These are phyloP conservation scores for Aspergillus ustus DNA, from an alignment of 2,329 filamentous ascomycete genomes.

Conservation along the genomic window DNA sequence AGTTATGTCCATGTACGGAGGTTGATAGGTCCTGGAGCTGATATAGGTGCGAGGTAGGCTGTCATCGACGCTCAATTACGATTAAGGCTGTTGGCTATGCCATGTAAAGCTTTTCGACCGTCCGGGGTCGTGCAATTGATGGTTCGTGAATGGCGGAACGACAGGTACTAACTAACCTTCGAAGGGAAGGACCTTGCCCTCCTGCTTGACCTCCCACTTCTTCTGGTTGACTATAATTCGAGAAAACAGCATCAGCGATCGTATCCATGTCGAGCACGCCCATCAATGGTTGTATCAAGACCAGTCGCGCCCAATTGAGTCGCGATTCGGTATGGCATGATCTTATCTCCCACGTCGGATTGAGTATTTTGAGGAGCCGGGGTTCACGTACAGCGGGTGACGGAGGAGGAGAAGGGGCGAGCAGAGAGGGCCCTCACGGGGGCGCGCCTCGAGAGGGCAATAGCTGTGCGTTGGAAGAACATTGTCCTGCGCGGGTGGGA, in stretches of 20 bases:
- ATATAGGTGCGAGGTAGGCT: conserved; percentile 9
- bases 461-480: conserved; percentile 54
- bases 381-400: conserved; percentile 52
- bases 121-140: conserved; percentile 19
- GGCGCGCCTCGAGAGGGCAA: conserved; percentile 51
- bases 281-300: background rate
- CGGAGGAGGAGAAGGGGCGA: conserved; percentile 52
- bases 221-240: conserved; percentile 37
- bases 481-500: conserved; percentile 40
- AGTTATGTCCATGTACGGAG: background rate
- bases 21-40: background rate
- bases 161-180: conserved; percentile 47
- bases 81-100: background rate
- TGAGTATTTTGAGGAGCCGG: conserved; percentile 27
- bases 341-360: background rate
- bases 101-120: background rate
- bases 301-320: conserved; percentile 29
- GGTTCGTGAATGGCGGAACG: conserved; percentile 8
- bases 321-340: conserved; percentile 21
- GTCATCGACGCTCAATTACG: conserved; percentile 11
- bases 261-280: background rate
- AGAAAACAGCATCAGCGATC: conserved; percentile 31
- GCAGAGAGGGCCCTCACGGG: conserved; percentile 47
- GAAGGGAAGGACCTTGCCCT: conserved; percentile 50
- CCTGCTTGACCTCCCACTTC: conserved; percentile 47